Conservation (phyloP, 2,329 filamentous ascomycete species). For the Colletotrichum aenigma region DNA sequence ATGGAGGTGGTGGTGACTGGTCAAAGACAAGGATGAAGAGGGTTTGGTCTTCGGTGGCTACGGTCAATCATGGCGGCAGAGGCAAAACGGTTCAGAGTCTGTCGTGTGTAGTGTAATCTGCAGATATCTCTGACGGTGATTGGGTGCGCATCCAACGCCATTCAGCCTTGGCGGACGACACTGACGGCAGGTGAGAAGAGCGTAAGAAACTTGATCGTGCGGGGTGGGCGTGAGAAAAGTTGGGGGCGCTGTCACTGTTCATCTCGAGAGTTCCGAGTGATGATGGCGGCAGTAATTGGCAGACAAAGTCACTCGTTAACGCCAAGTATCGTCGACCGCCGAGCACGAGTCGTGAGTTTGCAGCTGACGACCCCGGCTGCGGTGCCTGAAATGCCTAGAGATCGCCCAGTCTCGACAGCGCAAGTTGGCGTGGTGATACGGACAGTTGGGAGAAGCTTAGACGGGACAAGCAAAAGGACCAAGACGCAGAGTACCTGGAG, state of each 20-base stretch:
- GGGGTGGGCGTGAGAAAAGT: not conserved
- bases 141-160: not conserved
- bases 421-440: not conserved
- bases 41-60: not conserved
- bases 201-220: not conserved
- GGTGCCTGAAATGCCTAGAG: constrained; percentile 1
- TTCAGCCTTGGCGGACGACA: constrained; percentile 18
- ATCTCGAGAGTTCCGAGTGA: not conserved
- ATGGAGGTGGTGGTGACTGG: not conserved
- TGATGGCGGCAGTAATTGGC: not conserved
- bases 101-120: not conserved
- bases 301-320: constrained; percentile 17
- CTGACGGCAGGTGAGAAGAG: not conserved
- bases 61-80: not conserved
- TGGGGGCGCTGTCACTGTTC: not conserved
- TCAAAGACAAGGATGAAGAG: not conserved
- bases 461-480: constrained; percentile 7
- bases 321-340: constrained; percentile 8
- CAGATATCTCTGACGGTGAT: not conserved
- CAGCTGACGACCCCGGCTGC: not conserved
- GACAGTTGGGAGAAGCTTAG: constrained; percentile 16
- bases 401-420: not conserved
- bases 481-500: not conserved
- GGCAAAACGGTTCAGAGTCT: not conserved
- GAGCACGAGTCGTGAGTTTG: not conserved